Evolutionary conservation across 805 yeast genomes (phyloP).

Genomic region (Saccharomyces mikatae): DNA sequence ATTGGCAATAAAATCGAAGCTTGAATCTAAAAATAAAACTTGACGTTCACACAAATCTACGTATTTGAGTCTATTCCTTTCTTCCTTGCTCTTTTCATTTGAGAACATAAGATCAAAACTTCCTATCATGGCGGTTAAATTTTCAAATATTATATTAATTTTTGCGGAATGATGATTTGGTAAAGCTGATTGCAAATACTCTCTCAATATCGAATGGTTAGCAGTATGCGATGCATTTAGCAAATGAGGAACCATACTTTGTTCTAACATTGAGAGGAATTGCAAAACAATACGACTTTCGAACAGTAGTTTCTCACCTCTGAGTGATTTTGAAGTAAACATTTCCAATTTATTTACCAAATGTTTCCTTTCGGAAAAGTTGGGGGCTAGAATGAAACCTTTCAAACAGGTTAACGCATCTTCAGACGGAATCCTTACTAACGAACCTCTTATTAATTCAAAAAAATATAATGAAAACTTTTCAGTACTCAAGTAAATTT

Average conservation of each 20-base stretch:
- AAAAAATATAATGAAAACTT: background rate
- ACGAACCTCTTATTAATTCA: constrained; percentile 2
- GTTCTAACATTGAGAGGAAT: background rate
- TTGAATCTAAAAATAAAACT: constrained; percentile 28
- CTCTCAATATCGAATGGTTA: background rate
- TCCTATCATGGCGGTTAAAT: background rate
- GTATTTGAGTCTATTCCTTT: constrained; percentile 2
- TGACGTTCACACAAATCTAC: background rate
- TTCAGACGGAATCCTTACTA: constrained; percentile 2
- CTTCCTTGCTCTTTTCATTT: background rate
- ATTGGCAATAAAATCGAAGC: constrained; percentile 32
- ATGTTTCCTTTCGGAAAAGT: background rate
- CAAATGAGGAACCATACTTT: background rate
- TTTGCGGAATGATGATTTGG: background rate
- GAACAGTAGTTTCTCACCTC: background rate
- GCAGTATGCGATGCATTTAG: background rate
- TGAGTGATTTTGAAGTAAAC: background rate
- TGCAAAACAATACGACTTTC: background rate
- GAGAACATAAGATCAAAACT: constrained; percentile 1
- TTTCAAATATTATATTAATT: background rate
- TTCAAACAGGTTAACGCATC: background rate
- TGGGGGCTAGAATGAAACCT: background rate
- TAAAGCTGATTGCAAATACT: background rate
- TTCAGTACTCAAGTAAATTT: background rate
- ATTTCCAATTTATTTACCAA: background rate